Percentiles rank a stretch among this genome's conserved stretches.
Evolutionary conservation across 176 grass and related monocot genomes (phyloP).

Genomic region (Oryza australiensis): DNA sequence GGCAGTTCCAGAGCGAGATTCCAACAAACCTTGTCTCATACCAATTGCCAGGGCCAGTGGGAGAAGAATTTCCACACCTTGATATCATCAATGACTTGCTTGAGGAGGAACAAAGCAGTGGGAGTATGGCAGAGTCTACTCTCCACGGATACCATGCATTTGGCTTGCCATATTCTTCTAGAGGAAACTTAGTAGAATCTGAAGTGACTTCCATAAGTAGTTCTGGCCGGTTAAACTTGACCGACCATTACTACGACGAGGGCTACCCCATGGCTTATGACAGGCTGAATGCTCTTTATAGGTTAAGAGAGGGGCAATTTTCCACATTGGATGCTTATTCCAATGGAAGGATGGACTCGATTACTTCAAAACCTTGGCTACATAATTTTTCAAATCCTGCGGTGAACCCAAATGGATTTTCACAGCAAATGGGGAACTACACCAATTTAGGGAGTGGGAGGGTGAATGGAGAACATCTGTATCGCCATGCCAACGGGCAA

Average conservation of each 20-base stretch:
- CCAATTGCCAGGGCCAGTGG: conserved; percentile 54
- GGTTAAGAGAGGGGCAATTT: conserved; percentile 46
- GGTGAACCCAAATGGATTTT: conserved; percentile 51
- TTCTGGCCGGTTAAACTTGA: conserved; percentile 48
- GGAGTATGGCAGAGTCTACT: conserved; percentile 33
- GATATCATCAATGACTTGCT: conserved; percentile 97
- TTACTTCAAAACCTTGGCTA: conserved; percentile 39
- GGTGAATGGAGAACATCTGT: conserved; percentile 55
- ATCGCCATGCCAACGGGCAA: conserved; percentile 54
- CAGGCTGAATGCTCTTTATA: conserved; percentile 43
- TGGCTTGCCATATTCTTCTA: conserved; percentile 45
- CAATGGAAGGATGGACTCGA: conserved; percentile 39
- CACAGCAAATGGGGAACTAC: conserved; percentile 46
- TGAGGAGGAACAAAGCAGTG: conserved; percentile 72
- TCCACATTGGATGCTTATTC: conserved; percentile 48
- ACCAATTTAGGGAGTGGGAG: conserved; percentile 48
- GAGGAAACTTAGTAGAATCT: conserved; percentile 38
- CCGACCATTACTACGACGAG: conserved; percentile 49
- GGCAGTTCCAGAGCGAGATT: conserved; percentile 43
- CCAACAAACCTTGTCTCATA: conserved; percentile 30
- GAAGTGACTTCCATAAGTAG: conserved; percentile 40
- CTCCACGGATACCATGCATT: conserved; percentile 48
- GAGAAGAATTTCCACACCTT: conserved; percentile 88
- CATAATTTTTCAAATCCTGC: conserved; percentile 50
- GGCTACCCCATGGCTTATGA: conserved; percentile 40